phyloP scores from a whole-genome alignment of 352 stramenopile genomes.

The Phytopythium kandeliae region DNA sequence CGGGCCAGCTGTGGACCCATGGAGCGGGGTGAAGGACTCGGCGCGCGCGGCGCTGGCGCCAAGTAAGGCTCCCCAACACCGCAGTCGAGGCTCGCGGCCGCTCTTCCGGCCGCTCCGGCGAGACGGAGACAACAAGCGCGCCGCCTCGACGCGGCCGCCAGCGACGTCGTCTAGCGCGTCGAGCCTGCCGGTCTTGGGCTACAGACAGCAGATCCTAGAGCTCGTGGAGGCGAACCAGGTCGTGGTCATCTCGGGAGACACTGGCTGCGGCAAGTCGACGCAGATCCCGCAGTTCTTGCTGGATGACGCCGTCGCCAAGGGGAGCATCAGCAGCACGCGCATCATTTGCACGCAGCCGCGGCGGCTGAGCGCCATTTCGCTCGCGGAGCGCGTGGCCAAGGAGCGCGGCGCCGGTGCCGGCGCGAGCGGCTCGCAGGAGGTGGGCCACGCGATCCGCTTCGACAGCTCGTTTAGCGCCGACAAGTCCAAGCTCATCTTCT shows the following conservation, averaged over 20 bases:
- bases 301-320: slow-evolving; percentile 69
- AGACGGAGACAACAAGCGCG: slow-evolving; percentile 4
- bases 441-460: slow-evolving; percentile 92
- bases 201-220: slow-evolving; percentile 61
- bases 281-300: slow-evolving; percentile 93
- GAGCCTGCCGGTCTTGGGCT: slow-evolving; percentile 53
- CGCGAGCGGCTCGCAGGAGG: slow-evolving; percentile 56
- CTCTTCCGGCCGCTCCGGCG: slow-evolving; percentile 43
- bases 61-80: background rate
- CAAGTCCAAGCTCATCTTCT: slow-evolving; percentile 94
- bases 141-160: background rate
- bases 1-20: slow-evolving; percentile 14
- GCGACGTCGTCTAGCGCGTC: background rate
- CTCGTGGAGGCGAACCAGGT: slow-evolving; percentile 76
- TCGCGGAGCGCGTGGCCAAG: slow-evolving; percentile 82
- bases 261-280: slow-evolving; percentile 92
- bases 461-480: slow-evolving; percentile 73
- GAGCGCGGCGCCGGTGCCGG: slow-evolving; percentile 46
- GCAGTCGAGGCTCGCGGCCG: slow-evolving; percentile 8
- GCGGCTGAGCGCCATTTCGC: slow-evolving; percentile 87
- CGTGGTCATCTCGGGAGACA: slow-evolving; percentile 92
- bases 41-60: background rate
- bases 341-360: slow-evolving; percentile 94
- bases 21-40: slow-evolving; percentile 15
- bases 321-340: slow-evolving; percentile 46